Evolutionary conservation across 192 early-diverging fungal species (phyloP), one percentile per base, ranked within the genome.

Genomic region (Phycomyces blakesleeanus): DNA sequence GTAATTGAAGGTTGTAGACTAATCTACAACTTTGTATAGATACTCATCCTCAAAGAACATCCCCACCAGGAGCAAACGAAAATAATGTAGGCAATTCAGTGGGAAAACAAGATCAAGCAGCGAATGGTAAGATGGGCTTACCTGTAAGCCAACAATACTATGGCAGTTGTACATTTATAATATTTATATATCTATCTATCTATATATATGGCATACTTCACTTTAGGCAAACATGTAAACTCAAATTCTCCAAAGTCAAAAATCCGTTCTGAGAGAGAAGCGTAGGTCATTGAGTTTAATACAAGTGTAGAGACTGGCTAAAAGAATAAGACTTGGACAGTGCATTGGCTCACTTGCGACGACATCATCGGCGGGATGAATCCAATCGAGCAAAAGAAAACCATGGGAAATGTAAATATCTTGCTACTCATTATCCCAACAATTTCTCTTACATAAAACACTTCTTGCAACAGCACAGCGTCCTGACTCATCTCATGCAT

Each of bases 291-390:
- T 54, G 53, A 38, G 26, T 21, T 58, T 29, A 20, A 38, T 58
- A 37, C 21, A 38, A 38, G 29, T 40, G 22, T 54, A 9, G 20
- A 60, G n/a, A n/a, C n/a, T 47, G 18, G 44, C 44, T n/a, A 47
- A n/a, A 47, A 47, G 18, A 47, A 47, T 47, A 47, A 34, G 29
- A 34, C 29, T 34, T 34, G 29, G 29, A 34, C 29, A 34, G 60
- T 18, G 60, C 60, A 18, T 49, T 62, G 50, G 60, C 49, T 34
- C 49, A 44, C 15, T 52, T 62, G 27, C 22, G 37, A 38, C 47
- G 60, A 62, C 47, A 49, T n/a, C 44, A 47, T 16, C 60, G 60
- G 27, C 24, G 60, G 8, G 60, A 62, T 51, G 49, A 62, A 37
- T 5, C 51, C 7, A 47, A 52, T 20, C 49, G 37, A 22, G 11